These are phyloP conservation scores for Exophiala phaeomuriformis DNA, from an alignment of 2,329 filamentous ascomycete species.

Conservation along the genomic window DNA sequence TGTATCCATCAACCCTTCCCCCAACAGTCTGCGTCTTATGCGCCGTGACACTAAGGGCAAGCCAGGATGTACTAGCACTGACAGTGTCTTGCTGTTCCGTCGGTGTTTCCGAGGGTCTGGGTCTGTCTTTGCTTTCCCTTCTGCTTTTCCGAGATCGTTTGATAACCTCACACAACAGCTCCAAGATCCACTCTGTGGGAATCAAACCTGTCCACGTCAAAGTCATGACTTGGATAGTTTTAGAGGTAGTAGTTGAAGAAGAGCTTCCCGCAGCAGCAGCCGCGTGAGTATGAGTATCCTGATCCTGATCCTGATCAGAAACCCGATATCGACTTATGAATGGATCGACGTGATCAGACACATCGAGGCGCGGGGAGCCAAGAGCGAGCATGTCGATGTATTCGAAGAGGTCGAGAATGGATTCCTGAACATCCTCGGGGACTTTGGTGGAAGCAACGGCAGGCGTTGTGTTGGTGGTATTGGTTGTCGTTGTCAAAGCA, in stretches of 20 bases:
- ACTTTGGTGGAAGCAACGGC: neutral
- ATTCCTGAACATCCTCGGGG: conserved; percentile 52
- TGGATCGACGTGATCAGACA: conserved; percentile 15
- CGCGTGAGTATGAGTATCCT: neutral
- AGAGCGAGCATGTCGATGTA: conserved; percentile 55
- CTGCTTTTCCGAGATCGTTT: neutral
- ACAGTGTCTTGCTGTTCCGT: neutral
- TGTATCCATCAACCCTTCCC: conserved; percentile 22
- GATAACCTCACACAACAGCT: conserved; percentile 28
- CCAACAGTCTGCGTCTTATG: conserved; percentile 17
- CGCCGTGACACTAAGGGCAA: conserved; percentile 20
- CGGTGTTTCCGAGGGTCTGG: neutral
- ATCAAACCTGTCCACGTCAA: conserved; percentile 40
- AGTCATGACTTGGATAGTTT: conserved; percentile 28
- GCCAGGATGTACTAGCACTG: conserved; percentile 10
- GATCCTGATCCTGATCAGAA: conserved; percentile 24
- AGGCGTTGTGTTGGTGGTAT: neutral
- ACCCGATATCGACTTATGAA: conserved; percentile 28
- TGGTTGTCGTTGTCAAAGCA: neutral
- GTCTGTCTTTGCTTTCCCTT: too few species aligned
- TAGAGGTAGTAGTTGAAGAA: too few species aligned
- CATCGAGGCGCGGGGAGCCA: conserved; percentile 34
- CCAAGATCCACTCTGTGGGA: conserved; percentile 35
- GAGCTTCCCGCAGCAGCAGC: too few species aligned
- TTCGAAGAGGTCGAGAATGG: conserved; percentile 50